Percentiles rank a stretch among this genome's conserved stretches.
phyloP scores from a whole-genome alignment of 2,329 filamentous ascomycete species.

The Penicillium occitanis region DNA sequence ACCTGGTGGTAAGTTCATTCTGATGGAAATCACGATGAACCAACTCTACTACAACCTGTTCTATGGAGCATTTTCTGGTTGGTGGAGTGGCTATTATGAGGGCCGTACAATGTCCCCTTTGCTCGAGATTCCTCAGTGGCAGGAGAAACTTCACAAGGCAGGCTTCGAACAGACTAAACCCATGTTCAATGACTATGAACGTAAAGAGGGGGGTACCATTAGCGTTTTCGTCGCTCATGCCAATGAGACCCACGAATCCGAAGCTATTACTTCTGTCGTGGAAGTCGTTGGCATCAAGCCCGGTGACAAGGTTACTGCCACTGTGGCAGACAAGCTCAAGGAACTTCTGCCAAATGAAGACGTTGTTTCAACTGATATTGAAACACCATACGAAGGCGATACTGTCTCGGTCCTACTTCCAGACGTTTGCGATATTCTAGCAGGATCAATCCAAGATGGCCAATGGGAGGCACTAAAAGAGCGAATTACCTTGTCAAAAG shows the following conservation, averaged over 20 bases:
- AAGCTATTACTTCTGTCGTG: neutral
- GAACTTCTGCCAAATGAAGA: neutral
- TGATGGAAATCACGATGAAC: constrained; percentile 41
- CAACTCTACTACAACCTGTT: constrained; percentile 27
- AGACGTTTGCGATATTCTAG: neutral
- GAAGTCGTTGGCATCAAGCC: neutral
- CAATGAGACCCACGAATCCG: neutral
- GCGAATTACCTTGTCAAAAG: neutral
- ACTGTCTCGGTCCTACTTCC: neutral
- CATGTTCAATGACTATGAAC: neutral
- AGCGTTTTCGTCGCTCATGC: constrained; percentile 4
- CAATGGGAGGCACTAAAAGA: neutral
- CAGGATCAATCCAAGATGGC: neutral
- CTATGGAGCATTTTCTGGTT: constrained; percentile 39
- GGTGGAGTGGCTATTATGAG: constrained; percentile 35
- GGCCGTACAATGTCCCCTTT: neutral
- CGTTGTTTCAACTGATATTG: neutral
- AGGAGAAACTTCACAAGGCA: neutral
- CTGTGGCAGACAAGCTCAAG: neutral
- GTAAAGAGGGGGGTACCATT: neutral
- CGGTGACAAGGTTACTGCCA: neutral
- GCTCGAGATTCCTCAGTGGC: neutral
- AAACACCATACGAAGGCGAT: neutral
- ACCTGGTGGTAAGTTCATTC: constrained; percentile 48
- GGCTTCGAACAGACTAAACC: neutral